Evolutionary conservation across 2,329 filamentous ascomycete species (phyloP), one percentile per base, ranked within the genome.

Genomic region (Trichoderma pleuroti): DNA sequence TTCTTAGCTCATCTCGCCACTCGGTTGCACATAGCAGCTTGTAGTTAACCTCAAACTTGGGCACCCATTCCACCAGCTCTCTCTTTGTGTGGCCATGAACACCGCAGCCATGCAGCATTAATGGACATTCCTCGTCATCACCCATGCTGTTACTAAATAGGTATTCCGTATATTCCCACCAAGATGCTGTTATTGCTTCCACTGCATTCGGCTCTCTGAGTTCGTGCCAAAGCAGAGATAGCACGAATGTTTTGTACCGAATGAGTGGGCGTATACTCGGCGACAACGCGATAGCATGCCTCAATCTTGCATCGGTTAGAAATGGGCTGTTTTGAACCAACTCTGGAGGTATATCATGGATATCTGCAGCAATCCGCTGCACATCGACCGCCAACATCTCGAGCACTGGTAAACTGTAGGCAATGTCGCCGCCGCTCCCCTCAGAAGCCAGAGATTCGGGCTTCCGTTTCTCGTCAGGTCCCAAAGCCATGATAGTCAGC

Each of bases 361-460:
- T 57, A 16, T 67, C 34, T 10, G 32, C 54, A 26, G 32, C 39
- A 9, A 36, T 39, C 21, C 52, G 52, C 21, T 67, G 64, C 4
- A 42, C n/a, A 46, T 67, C 52, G 9, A 67, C 64, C 59, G 34
- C 64, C 8, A 57, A 18, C 64, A 67, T 67, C 64, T 67, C 64
- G 18, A 57, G 52, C 6, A 67, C 46, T 12, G 52, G 34, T 30
- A 42, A 34, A 18, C 64, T 42, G 36, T 28, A 63, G 1, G 60
- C 39, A 3, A 14, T 8, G 9, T 59, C 34, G n/a, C n/a, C 18
- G 32, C 18, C n/a, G 26, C 52, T 30, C 18, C 36, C 34, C n/a
- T 39, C 32, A 18, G 64, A 42, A 46, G 64, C 34, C n/a, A 57
- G 24, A 57, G 24, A 24, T 28, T 56, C 49, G 8, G 64, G 52